Conservation (phyloP, 2,329 filamentous ascomycete species). For the Dryadomyces quercivorus region DNA sequence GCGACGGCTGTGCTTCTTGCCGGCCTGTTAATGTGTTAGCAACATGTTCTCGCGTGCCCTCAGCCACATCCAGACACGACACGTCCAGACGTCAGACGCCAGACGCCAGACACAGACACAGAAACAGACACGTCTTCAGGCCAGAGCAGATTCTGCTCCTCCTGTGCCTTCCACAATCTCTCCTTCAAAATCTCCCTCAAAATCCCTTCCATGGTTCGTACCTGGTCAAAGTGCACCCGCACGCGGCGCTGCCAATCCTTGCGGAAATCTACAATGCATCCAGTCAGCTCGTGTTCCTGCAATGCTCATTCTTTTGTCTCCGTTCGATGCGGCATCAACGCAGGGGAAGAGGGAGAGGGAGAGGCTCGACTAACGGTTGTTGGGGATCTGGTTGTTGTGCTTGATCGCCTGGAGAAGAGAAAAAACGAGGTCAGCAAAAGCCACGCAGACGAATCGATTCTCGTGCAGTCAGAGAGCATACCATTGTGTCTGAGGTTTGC, state of each 20-base stretch:
- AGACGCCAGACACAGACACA: too few relatives aligned
- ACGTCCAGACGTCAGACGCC: too few relatives aligned
- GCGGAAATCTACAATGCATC: constrained; percentile 64
- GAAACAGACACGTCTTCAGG: too few relatives aligned
- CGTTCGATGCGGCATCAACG: neutral
- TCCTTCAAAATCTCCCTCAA: neutral
- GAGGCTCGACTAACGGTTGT: constrained; percentile 63
- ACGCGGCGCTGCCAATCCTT: constrained; percentile 99
- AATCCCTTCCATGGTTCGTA: constrained; percentile 32
- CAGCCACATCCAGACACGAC: too few relatives aligned
- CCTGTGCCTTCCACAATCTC: neutral
- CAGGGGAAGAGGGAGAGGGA: constrained; percentile 12
- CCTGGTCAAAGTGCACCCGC: constrained; percentile 99
- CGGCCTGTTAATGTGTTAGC: constrained; percentile 50
- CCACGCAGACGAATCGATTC: neutral
- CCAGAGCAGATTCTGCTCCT: too few relatives aligned
- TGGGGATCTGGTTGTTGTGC: constrained; percentile 97
- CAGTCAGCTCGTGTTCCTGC: constrained; percentile 20
- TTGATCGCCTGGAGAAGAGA: constrained; percentile 68
- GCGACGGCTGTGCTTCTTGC: constrained; percentile 88
- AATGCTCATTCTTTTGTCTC: neutral
- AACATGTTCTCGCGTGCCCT: too few relatives aligned
- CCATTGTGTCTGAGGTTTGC: neutral
- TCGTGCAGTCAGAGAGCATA: neutral
- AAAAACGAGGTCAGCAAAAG: constrained; percentile 9